Evolutionary conservation across 495 filamentous ascomycete genomes (phyloP).

Genomic region (Oidiodendron maius): DNA sequence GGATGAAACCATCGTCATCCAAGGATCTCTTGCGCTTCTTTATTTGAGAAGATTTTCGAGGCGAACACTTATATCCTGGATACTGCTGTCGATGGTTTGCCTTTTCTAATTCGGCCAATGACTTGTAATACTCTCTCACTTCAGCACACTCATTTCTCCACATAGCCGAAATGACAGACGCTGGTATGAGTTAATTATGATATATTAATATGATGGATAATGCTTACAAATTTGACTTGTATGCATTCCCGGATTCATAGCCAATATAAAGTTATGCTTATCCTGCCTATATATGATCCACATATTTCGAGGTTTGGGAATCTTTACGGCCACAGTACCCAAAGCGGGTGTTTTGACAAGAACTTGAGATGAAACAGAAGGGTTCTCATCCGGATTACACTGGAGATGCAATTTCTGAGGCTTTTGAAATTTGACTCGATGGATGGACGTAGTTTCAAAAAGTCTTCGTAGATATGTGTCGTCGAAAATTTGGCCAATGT

Average conservation of each 20-base stretch:
- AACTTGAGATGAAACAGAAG: too few relatives aligned
- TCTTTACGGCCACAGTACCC: too few relatives aligned
- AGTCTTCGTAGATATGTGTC: neutral
- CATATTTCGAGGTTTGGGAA: constrained; percentile 38
- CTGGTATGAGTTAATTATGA: constrained; percentile 25
- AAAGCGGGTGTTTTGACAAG: too few relatives aligned
- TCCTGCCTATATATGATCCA: constrained; percentile 41
- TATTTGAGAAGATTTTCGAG: constrained; percentile 41
- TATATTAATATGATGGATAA: neutral
- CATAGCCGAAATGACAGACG: constrained; percentile 35
- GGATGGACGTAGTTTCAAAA: neutral
- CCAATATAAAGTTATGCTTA: constrained; percentile 30
- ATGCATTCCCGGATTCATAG: constrained; percentile 30
- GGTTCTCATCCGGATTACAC: too few relatives aligned
- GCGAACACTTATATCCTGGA: constrained; percentile 43
- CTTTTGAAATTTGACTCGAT: neutral
- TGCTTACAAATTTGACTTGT: constrained; percentile 45
- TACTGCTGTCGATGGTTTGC: constrained; percentile 33
- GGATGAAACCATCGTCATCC: neutral
- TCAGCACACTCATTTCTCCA: constrained; percentile 34
- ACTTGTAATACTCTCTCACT: constrained; percentile 29
- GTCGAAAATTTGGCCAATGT: neutral
- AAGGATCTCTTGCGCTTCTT: constrained; percentile 19
- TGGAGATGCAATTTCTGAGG: too few relatives aligned
- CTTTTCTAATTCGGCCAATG: constrained; percentile 33